Base-by-base conservation (phyloP, 768 basidiomycete genomes). In the Vararia minispora region DNA sequence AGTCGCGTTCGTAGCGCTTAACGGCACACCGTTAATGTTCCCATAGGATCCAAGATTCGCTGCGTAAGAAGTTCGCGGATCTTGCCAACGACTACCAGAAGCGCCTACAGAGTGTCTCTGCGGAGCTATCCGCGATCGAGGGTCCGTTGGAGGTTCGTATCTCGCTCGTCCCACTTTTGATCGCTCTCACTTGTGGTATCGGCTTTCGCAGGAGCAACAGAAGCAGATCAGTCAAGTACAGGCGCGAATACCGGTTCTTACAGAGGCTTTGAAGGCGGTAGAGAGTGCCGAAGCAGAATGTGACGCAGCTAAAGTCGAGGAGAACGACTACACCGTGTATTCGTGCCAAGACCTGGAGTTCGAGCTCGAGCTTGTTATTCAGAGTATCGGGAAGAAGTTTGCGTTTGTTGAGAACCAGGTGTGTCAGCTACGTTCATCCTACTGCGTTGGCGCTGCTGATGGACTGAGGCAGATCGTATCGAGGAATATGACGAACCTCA, bases 341-440 rank as follows among this genome's bases (percentile, higher is more conserved):
- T 87, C 85, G 4, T 76, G 69, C 45, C 83, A 88, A 58, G 92
- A 97, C 56, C 68, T 95, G 28, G 78, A 80, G 41, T 95, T 91
- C 47, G 92, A 98, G 59, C 67, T 91, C 1, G 81, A 81, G 54
- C 65, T 91, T 10, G 69, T 94, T 16, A 72, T 78, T 30, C 81
- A 83, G 50, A 82, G 78, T 26, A 72, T 95, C 14, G 69, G 71
- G 16, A 89, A 88, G 69, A 89, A 95, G 67, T 75, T 92, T n/a
- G 74, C 82, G 0, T 98, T 98, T 57, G 83, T 95, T 38, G 91
- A 97, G 50, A 98, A 98, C 57, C 94, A 97, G 70, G 92, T 80
- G 30, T 35, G 69, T 43, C 26, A 40, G 13, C 10, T 34, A 7
- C 3, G 2, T 17, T 29, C 20, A 4, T 21, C 27, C 5, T 26